These are phyloP conservation scores for Tympanopsis confertula DNA, from an alignment of 2,329 filamentous ascomycete species.

Conservation along the genomic window DNA sequence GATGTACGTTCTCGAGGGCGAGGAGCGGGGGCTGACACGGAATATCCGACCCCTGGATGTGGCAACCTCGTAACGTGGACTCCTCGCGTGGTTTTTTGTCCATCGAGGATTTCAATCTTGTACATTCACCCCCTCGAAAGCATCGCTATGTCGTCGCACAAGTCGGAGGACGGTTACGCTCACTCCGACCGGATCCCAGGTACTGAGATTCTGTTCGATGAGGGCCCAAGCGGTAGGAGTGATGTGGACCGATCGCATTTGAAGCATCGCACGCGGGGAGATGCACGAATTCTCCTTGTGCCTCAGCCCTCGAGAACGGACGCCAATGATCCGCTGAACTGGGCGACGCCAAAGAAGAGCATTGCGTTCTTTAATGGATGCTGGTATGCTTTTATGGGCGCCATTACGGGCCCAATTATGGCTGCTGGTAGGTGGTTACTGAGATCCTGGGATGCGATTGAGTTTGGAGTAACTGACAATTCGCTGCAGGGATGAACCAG, in stretches of 20 bases:
- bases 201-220: too few relatives aligned
- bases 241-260: too few relatives aligned
- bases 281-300: slow-evolving; percentile 14
- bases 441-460: slow-evolving; percentile 30
- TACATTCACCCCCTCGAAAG: neutral
- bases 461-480: too few relatives aligned
- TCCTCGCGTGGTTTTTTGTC: too few relatives aligned
- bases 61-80: too few relatives aligned
- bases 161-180: neutral
- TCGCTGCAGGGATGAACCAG: slow-evolving; percentile 20
- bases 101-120: slow-evolving; percentile 8
- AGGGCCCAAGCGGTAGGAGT: too few relatives aligned
- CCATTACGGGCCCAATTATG: slow-evolving; percentile 43
- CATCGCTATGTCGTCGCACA: neutral
- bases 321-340: slow-evolving; percentile 40
- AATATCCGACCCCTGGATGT: too few relatives aligned
- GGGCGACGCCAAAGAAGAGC: slow-evolving; percentile 13
- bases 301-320: slow-evolving; percentile 35
- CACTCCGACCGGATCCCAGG: neutral
- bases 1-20: too few relatives aligned
- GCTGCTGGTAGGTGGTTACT: slow-evolving; percentile 39
- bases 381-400: slow-evolving; percentile 33
- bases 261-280: too few relatives aligned
- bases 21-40: too few relatives aligned
- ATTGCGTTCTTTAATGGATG: slow-evolving; percentile 26